phyloP scores from a whole-genome alignment of 176 grass and related monocot species.

The Areca catechu region DNA sequence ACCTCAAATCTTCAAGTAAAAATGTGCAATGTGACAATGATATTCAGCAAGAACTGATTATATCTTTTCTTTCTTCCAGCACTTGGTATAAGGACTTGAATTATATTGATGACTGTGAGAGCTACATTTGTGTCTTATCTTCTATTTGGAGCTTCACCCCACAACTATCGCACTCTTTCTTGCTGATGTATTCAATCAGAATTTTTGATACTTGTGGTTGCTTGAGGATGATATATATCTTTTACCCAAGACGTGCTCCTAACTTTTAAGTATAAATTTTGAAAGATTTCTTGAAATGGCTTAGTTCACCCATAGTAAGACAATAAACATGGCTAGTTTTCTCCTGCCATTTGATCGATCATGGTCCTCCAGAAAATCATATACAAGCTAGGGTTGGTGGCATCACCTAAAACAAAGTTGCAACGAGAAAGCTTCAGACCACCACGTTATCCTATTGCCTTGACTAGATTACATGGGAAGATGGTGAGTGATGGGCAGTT shows the following conservation, averaged over 20 bases:
- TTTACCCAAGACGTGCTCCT: background rate
- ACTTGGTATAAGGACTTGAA: background rate
- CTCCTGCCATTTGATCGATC: no score
- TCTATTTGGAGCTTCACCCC: background rate
- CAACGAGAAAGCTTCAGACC: no score
- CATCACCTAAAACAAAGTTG: no score
- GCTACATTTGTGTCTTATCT: background rate
- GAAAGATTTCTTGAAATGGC: background rate
- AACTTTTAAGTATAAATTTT: background rate
- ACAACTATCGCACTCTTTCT: no score
- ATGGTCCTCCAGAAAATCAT: no score
- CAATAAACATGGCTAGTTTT: no score
- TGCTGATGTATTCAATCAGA: background rate
- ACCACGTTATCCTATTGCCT: no score
- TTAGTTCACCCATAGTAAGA: background rate
- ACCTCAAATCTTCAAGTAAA: background rate
- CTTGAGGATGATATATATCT: background rate
- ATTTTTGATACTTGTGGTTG: background rate
- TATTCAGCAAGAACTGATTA: constrained; percentile 1
- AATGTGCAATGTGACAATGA: background rate
- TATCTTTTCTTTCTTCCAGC: background rate
- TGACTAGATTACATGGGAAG: no score
- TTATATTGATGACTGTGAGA: background rate
- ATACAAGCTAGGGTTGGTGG: no score
- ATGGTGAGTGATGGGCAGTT: no score